These are phyloP conservation scores for Misopates orontium DNA, from an alignment of 257 asterid species.

Conservation along the genomic window DNA sequence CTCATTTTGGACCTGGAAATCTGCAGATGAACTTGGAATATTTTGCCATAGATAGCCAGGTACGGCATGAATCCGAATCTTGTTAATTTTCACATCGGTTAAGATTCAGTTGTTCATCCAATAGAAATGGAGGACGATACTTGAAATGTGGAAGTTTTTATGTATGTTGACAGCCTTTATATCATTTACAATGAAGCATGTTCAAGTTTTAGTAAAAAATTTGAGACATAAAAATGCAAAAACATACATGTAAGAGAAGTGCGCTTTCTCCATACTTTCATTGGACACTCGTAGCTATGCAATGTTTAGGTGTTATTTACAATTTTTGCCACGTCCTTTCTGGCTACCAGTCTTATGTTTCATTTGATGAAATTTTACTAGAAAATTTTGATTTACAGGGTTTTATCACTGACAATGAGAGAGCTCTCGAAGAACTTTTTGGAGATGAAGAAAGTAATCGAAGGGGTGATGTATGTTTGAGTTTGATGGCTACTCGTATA, in stretches of 20 bases:
- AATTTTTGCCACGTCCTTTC: background rate
- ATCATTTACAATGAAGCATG: background rate
- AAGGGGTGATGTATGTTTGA: constrained; percentile 77
- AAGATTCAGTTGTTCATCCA: constrained; percentile 3
- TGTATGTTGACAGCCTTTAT: constrained; percentile 1
- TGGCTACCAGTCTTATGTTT: constrained; percentile 19
- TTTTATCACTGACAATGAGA: constrained; percentile 88
- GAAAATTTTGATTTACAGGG: constrained; percentile 50
- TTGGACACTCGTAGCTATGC: background rate
- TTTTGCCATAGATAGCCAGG: constrained; percentile 95
- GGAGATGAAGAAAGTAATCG: constrained; percentile 92
- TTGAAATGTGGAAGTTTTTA: constrained; percentile 5
- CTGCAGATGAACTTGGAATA: constrained; percentile 99
- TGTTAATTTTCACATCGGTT: constrained; percentile 2
- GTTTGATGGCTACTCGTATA: constrained; percentile 83
- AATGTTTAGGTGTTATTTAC: background rate
- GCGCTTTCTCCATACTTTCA: constrained; percentile 16
- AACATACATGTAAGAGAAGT: constrained; percentile 14
- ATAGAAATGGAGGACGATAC: constrained; percentile 6
- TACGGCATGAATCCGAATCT: constrained; percentile 33
- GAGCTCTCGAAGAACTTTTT: constrained; percentile 90
- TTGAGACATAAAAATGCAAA: constrained; percentile 18
- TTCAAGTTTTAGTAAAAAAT: constrained; percentile 13
- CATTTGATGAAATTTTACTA: constrained; percentile 10
- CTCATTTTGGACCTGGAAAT: constrained; percentile 41